Conservation (phyloP, 2,329 filamentous ascomycete species). For the Pyrenochaeta sp. region DNA sequence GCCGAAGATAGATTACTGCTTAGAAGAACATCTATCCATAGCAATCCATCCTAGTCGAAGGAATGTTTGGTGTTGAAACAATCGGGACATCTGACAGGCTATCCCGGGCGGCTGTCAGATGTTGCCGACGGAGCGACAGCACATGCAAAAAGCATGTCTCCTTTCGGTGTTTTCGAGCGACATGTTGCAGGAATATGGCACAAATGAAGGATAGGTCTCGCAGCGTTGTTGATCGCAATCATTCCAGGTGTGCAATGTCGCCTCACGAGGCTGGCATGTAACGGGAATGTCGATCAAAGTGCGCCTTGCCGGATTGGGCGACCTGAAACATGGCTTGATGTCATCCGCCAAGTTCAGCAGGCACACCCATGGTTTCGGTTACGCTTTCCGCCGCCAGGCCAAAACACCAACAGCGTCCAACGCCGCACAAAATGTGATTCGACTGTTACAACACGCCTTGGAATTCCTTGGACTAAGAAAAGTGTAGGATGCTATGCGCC, state of each 20-base stretch:
- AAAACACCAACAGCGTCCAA: neutral
- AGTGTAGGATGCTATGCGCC: too few relatives aligned
- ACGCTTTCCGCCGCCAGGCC: neutral
- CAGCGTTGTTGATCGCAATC: too few relatives aligned
- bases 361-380: neutral
- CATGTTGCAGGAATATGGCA: too few relatives aligned
- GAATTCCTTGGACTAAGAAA: neutral
- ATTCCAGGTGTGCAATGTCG: neutral
- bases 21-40: neutral
- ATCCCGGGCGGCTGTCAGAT: too few relatives aligned
- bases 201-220: too few relatives aligned
- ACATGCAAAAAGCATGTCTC: too few relatives aligned
- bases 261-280: neutral
- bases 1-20: neutral
- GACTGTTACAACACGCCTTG: neutral
- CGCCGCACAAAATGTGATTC: neutral
- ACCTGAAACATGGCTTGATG: slow-evolving; percentile 4
- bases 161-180: too few relatives aligned
- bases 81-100: neutral
- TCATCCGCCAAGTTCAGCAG: neutral
- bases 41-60: neutral
- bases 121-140: too few relatives aligned
- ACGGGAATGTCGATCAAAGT: neutral
- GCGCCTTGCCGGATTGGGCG: neutral
- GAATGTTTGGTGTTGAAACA: neutral